phyloP scores from a whole-genome alignment of 441 rosid species.

The Erysimum pusillum region DNA sequence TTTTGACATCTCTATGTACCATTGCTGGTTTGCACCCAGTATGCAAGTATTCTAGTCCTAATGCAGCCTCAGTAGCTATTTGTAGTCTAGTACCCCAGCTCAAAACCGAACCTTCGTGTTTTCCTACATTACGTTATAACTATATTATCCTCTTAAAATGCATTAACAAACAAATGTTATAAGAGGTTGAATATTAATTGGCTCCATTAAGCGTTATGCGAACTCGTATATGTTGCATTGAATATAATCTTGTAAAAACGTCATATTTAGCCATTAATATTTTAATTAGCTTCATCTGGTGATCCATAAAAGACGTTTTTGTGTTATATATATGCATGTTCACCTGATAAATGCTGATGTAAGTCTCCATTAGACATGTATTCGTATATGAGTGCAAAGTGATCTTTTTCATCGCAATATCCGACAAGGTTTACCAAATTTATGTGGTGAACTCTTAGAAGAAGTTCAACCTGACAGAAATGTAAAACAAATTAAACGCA shows the following conservation, averaged over 20 bases:
- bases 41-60: slow-evolving; percentile 67
- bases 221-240: not conserved
- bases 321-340: not conserved
- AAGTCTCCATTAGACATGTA: slow-evolving; percentile 50
- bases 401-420: slow-evolving; percentile 47
- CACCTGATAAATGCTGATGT: slow-evolving; percentile 44
- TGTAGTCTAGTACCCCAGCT: slow-evolving; percentile 29
- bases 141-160: not conserved
- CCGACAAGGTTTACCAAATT: slow-evolving; percentile 52
- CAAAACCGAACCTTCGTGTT: slow-evolving; percentile 23
- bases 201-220: not conserved
- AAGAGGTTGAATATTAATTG: not conserved
- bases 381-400: slow-evolving; percentile 52
- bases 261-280: not conserved
- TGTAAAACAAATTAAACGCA: slow-evolving; percentile 3
- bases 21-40: slow-evolving; percentile 67
- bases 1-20: slow-evolving; percentile 66
- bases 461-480: slow-evolving; percentile 37
- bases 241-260: not conserved
- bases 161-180: not conserved
- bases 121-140: slow-evolving; percentile 23
- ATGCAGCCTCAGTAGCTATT: slow-evolving; percentile 38
- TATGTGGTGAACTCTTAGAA: slow-evolving; percentile 50
- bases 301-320: not conserved
- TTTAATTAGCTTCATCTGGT: not conserved